phyloP scores from a whole-genome alignment of 140 eudicot species.

The Oenanthe javanica region DNA sequence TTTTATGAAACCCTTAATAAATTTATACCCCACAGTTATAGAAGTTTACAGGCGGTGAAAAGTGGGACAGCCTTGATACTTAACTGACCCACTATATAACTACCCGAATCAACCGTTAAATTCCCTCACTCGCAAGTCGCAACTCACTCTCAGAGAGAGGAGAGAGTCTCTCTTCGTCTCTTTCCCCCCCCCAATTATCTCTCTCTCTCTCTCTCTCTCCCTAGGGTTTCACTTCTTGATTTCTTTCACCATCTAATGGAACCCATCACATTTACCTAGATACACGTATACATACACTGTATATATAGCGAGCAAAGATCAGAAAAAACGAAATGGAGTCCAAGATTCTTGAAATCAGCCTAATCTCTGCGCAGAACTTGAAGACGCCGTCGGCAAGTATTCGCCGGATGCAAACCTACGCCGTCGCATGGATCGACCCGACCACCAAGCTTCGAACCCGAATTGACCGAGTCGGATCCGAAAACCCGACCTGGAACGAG shows the following conservation, averaged over 20 bases:
- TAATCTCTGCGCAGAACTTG: conserved; percentile 82
- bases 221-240: not conserved
- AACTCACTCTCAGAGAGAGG: not conserved
- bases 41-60: too few species aligned
- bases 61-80: too few species aligned
- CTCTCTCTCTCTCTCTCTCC: not conserved
- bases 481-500: conserved; percentile 37
- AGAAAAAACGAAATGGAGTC: conserved; percentile 19
- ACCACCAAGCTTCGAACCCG: conserved; percentile 64
- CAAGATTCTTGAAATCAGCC: conserved; percentile 73
- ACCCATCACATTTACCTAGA: not conserved
- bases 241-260: not conserved
- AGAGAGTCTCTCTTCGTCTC: not conserved
- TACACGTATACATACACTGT: not conserved
- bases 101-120: not conserved
- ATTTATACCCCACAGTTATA: too few species aligned
- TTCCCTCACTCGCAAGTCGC: not conserved
- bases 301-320: not conserved
- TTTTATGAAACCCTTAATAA: too few species aligned
- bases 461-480: conserved; percentile 25
- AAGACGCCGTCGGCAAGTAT: conserved; percentile 51
- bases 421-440: conserved; percentile 56
- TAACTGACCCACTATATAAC: not conserved
- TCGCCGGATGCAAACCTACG: conserved; percentile 85
- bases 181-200: not conserved